phyloP scores from a whole-genome alignment of 495 filamentous ascomycete species.

The Penicillium goetzii region DNA sequence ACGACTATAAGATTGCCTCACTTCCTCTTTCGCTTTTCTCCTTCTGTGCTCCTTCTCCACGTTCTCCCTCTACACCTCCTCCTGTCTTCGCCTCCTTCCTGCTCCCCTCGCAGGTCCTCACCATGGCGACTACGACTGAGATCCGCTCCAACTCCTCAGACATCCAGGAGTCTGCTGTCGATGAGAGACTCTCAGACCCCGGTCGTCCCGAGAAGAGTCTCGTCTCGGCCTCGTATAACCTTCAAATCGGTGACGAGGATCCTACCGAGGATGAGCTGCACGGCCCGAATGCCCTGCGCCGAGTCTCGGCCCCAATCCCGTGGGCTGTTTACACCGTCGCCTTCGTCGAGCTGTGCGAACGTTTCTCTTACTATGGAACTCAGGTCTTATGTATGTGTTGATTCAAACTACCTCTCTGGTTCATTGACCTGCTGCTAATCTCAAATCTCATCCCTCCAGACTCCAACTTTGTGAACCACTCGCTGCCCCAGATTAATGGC shows the following conservation, averaged over 20 bases:
- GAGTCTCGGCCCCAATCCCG: conserved; percentile 30
- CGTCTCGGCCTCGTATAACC: conserved; percentile 17
- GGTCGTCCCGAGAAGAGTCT: conserved; percentile 24
- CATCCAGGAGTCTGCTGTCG: conserved; percentile 14
- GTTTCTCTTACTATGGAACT: conserved; percentile 36
- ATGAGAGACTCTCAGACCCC: conserved; percentile 9
- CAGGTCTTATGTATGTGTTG: conserved; percentile 26
- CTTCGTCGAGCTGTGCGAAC: conserved; percentile 35
- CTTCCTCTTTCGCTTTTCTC: too few relatives aligned
- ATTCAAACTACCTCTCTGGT: not conserved
- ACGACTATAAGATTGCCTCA: conserved; percentile 5
- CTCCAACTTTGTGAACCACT: conserved; percentile 33
- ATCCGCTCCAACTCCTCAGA: conserved; percentile 18
- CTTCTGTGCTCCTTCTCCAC: not conserved
- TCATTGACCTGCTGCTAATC: not conserved
- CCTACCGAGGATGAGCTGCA: conserved; percentile 22
- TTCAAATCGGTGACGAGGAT: conserved; percentile 26
- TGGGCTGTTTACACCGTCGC: conserved; percentile 33
- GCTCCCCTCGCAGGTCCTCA: not conserved
- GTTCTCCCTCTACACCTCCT: not conserved
- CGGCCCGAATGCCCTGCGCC: conserved; percentile 25
- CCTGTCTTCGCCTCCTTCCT: not conserved
- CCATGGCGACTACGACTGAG: conserved; percentile 17
- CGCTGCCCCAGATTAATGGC: conserved; percentile 24
- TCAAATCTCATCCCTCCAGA: conserved; percentile 9